phyloP scores from a whole-genome alignment of 2,329 filamentous ascomycete species.

The Nemania sp. region DNA sequence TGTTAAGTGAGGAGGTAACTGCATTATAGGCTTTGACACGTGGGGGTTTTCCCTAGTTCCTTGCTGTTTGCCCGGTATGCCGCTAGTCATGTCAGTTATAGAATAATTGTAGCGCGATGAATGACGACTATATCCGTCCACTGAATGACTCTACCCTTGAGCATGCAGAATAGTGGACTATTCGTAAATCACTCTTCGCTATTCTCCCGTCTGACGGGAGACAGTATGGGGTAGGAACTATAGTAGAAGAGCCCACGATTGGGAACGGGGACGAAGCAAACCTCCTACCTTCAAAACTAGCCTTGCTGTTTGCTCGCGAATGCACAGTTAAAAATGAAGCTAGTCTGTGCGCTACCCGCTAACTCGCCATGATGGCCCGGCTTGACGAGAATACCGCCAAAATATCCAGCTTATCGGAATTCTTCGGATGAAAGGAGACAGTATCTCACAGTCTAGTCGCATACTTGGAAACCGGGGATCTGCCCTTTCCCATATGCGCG shows the following conservation, averaged over 20 bases:
- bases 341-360: background rate
- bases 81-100: no score
- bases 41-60: background rate
- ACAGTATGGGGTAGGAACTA: background rate
- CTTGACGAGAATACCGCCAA: background rate
- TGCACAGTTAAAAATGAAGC: background rate
- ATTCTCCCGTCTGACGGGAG: background rate
- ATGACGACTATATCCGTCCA: background rate
- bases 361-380: background rate
- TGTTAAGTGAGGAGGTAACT: background rate
- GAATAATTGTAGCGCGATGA: no score
- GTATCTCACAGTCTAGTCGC: background rate
- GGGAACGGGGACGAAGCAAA: background rate
- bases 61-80: background rate
- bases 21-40: background rate
- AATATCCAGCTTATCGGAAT: background rate
- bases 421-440: background rate
- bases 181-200: background rate
- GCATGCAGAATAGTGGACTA: background rate
- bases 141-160: background rate
- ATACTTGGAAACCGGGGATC: background rate
- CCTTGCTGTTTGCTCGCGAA: background rate
- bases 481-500: background rate
- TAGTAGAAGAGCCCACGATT: background rate
- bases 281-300: background rate